Conservation (phyloP, 305 asterid species). For the Solanum hybrid region DNA sequence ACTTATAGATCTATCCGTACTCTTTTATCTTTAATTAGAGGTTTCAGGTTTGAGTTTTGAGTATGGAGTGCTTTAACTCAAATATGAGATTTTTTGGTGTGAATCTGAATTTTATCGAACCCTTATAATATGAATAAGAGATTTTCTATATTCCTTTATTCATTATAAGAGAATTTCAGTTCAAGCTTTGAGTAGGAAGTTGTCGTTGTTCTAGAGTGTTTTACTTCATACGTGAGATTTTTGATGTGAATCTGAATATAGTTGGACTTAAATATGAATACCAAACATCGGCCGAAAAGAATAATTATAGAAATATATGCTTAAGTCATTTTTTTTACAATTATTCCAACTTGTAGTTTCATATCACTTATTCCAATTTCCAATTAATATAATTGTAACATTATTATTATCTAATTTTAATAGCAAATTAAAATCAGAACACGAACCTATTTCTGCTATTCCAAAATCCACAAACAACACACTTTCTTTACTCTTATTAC, state of each 20-base stretch:
- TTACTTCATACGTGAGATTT: background rate
- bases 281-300: too few relatives aligned
- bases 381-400: too few relatives aligned
- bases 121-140: too few relatives aligned
- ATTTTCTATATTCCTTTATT: background rate
- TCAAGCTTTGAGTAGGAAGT: background rate
- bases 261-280: accelerated
- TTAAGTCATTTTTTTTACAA: background rate
- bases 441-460: background rate
- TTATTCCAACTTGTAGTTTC: background rate
- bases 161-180: background rate
- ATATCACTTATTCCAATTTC: background rate
- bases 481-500: background rate
- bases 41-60: too few relatives aligned
- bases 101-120: background rate
- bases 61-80: too few relatives aligned
- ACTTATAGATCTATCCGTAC: background rate
- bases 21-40: too few relatives aligned
- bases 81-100: too few relatives aligned
- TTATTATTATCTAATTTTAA: background rate
- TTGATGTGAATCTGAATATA: accelerated
- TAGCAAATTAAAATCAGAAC: background rate
- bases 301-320: background rate
- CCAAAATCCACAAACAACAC: background rate
- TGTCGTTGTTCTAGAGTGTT: background rate